These are phyloP conservation scores for Fusarium sp. DNA, from an alignment of 2,329 filamentous ascomycete species.

Conservation along the genomic window DNA sequence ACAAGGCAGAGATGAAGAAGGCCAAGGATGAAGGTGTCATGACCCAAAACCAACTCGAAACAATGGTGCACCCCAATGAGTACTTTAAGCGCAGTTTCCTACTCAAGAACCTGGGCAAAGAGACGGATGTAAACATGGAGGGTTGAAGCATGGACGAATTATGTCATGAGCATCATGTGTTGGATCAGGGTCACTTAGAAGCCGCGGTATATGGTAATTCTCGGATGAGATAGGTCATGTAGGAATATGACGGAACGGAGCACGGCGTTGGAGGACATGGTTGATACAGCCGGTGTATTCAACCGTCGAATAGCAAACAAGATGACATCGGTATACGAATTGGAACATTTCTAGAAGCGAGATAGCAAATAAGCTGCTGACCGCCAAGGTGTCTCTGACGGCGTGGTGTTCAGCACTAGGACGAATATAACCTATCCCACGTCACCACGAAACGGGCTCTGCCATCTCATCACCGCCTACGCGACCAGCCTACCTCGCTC, in stretches of 20 bases:
- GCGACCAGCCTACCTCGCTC: constrained; percentile 11
- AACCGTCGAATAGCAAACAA: not conserved
- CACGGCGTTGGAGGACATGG: constrained; percentile 32
- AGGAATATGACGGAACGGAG: constrained; percentile 29
- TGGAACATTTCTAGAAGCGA: constrained; percentile 32
- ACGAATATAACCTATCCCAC: not conserved
- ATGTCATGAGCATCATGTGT: constrained; percentile 19
- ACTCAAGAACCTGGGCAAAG: constrained; percentile 79
- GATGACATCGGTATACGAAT: constrained; percentile 2
- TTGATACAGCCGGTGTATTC: constrained; percentile 2
- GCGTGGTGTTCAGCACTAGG: not conserved
- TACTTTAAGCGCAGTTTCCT: constrained; percentile 97
- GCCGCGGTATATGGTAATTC: constrained; percentile 13
- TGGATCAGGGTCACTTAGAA: constrained; percentile 14
- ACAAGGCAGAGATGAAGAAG: constrained; percentile 81
- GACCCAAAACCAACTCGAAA: constrained; percentile 84
- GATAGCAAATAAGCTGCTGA: constrained; percentile 10
- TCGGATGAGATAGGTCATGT: constrained; percentile 4
- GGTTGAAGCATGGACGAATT: constrained; percentile 46
- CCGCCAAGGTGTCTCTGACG: constrained; percentile 2
- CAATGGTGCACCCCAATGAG: constrained; percentile 96
- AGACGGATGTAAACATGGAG: constrained; percentile 68
- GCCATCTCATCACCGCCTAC: not conserved
- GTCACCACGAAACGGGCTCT: constrained; percentile 1
- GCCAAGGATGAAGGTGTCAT: constrained; percentile 80